Evolutionary conservation across 306 rosid species (phyloP).

Genomic region (Cucumis melo): DNA sequence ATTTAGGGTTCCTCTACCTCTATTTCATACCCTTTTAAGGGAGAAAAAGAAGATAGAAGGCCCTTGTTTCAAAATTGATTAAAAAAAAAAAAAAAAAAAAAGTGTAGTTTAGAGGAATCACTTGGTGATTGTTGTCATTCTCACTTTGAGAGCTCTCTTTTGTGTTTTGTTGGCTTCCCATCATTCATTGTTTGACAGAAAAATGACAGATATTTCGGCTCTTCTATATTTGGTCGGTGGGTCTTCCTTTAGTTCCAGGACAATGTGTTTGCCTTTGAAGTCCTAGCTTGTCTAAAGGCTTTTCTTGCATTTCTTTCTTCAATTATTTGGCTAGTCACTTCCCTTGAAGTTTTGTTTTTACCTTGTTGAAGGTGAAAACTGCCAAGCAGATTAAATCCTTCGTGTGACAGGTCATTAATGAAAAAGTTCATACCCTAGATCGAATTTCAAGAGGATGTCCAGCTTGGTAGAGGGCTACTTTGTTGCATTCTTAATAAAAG

Average conservation of each 20-base stretch:
- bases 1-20: not conserved
- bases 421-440: not conserved
- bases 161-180: not conserved
- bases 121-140: not conserved
- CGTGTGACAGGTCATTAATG: not conserved
- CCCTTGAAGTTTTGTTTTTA: not conserved
- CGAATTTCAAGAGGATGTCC: not conserved
- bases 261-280: not conserved
- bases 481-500: not conserved
- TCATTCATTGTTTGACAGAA: not conserved
- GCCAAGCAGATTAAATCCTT: not conserved
- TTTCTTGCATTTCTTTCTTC: not conserved
- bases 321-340: not conserved
- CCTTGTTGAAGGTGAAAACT: not conserved
- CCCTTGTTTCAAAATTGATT: not conserved
- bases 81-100: too few relatives aligned
- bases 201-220: not conserved
- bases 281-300: not conserved
- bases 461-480: not conserved
- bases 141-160: not conserved
- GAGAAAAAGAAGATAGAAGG: not conserved
- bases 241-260: not conserved
- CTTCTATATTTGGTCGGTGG: not conserved
- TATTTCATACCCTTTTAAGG: not conserved
- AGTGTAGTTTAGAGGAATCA: not conserved